These are phyloP conservation scores for Chaetomiaceae sp. DNA, from an alignment of 2,329 filamentous ascomycete species.

Conservation along the genomic window DNA sequence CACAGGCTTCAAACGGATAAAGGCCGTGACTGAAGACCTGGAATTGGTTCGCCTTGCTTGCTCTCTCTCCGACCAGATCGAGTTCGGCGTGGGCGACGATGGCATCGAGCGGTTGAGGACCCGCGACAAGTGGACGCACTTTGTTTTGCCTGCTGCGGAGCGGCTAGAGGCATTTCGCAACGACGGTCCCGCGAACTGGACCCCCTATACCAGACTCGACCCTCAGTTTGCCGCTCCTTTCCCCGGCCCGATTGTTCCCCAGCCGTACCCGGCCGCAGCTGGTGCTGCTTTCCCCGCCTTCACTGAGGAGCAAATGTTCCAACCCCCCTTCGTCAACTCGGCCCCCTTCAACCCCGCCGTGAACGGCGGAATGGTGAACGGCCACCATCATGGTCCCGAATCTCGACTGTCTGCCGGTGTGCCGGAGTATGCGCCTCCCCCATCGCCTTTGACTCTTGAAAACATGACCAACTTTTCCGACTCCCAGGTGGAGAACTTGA, in stretches of 20 bases:
- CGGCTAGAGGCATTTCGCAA: slow-evolving; percentile 69
- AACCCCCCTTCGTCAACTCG: slow-evolving; percentile 29
- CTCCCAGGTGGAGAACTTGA: slow-evolving; percentile 27
- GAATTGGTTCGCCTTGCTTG: slow-evolving; percentile 70
- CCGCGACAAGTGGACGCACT: slow-evolving; percentile 70
- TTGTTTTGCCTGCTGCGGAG: slow-evolving; percentile 65
- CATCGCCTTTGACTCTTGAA: slow-evolving; percentile 26
- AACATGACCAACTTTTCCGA: slow-evolving; percentile 30
- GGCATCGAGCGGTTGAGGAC: slow-evolving; percentile 71
- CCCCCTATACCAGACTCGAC: slow-evolving; percentile 22
- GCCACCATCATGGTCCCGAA: slow-evolving; percentile 34
- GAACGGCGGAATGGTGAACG: slow-evolving; percentile 35
- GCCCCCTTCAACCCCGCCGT: slow-evolving; percentile 23
- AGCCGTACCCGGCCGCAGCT: slow-evolving; percentile 23
- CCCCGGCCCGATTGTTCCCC: slow-evolving; percentile 16
- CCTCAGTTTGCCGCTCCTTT: slow-evolving; percentile 27
- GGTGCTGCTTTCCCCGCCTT: slow-evolving; percentile 26
- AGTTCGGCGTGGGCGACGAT: slow-evolving; percentile 70
- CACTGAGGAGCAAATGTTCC: slow-evolving; percentile 27
- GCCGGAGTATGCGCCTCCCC: slow-evolving; percentile 52
- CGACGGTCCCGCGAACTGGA: slow-evolving; percentile 51
- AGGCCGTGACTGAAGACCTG: slow-evolving; percentile 63
- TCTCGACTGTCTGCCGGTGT: slow-evolving; percentile 57
- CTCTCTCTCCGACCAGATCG: slow-evolving; percentile 63
- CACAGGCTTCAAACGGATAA: slow-evolving; percentile 79